These are phyloP conservation scores for Calocera viscosa DNA, from an alignment of 768 basidiomycete species.

Conservation along the genomic window DNA sequence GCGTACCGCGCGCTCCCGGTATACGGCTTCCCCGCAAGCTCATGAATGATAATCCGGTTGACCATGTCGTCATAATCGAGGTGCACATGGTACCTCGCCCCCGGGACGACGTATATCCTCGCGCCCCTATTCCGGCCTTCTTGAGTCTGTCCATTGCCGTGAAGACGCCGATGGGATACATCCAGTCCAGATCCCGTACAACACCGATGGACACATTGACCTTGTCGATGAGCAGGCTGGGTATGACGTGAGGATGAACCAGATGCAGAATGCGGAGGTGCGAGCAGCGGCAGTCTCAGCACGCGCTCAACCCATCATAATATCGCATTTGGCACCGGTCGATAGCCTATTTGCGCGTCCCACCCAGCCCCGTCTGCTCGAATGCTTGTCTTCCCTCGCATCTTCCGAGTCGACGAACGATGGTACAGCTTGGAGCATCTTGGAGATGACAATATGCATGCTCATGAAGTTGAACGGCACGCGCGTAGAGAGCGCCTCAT, in stretches of 20 bases:
- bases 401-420: slow-evolving; percentile 87
- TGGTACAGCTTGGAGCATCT: slow-evolving; percentile 54
- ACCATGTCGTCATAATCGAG: slow-evolving; percentile 71
- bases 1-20: neutral
- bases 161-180: slow-evolving; percentile 79
- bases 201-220: slow-evolving; percentile 84
- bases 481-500: slow-evolving; percentile 90
- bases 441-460: slow-evolving; percentile 53
- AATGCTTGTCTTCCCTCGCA: slow-evolving; percentile 71
- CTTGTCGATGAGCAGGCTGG: slow-evolving; percentile 59
- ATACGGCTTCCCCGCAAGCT: slow-evolving; percentile 35
- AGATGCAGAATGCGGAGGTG: slow-evolving; percentile 83
- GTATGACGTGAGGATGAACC: slow-evolving; percentile 81
- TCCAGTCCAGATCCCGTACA: slow-evolving; percentile 89
- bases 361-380: slow-evolving; percentile 77
- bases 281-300: slow-evolving; percentile 70
- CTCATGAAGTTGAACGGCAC: slow-evolving; percentile 64
- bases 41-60: slow-evolving; percentile 62
- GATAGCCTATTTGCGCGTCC: slow-evolving; percentile 75
- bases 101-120: slow-evolving; percentile 60
- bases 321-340: slow-evolving; percentile 79
- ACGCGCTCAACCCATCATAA: slow-evolving; percentile 75
- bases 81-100: slow-evolving; percentile 81
- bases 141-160: slow-evolving; percentile 60
- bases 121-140: slow-evolving; percentile 58